phyloP scores from a whole-genome alignment of 1,284 basidiomycete genomes.

The Papiliotrema terrestris region DNA sequence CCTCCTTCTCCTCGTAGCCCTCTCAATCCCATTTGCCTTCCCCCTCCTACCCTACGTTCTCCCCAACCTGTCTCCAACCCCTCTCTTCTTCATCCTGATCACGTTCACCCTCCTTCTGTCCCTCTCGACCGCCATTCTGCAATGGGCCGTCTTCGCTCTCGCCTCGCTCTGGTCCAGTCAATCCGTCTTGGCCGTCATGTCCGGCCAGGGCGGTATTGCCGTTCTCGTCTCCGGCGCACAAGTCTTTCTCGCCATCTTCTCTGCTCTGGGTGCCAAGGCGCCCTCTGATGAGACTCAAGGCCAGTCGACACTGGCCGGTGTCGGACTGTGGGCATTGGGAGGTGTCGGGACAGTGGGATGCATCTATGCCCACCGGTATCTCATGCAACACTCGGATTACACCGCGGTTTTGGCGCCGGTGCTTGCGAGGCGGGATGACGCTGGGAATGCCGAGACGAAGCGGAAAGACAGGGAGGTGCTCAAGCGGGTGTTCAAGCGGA shows the following conservation, averaged over 20 bases:
- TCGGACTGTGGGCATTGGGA: slow-evolving; percentile 42
- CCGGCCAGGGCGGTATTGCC: slow-evolving; percentile 48
- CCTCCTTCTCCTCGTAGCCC: slow-evolving; percentile 31
- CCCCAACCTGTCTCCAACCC: slow-evolving; percentile 24
- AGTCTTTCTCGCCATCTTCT: slow-evolving; percentile 35
- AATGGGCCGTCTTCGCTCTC: slow-evolving; percentile 44
- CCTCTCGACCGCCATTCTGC: slow-evolving; percentile 40
- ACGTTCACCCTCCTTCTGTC: slow-evolving; percentile 34
- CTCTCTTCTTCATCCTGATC: slow-evolving; percentile 34
- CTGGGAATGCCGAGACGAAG: slow-evolving; percentile 6
- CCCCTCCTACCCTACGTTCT: slow-evolving; percentile 39
- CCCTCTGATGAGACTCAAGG: neutral
- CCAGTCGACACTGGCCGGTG: slow-evolving; percentile 27
- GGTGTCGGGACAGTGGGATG: slow-evolving; percentile 26
- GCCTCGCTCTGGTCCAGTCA: slow-evolving; percentile 37
- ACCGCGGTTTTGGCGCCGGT: slow-evolving; percentile 17
- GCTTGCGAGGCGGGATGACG: slow-evolving; percentile 4
- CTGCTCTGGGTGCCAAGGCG: slow-evolving; percentile 7
- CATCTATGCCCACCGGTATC: slow-evolving; percentile 25
- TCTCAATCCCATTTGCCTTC: slow-evolving; percentile 33
- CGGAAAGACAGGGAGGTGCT: slow-evolving; percentile 17
- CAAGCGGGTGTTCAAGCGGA: slow-evolving; percentile 53
- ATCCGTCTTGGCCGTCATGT: slow-evolving; percentile 47
- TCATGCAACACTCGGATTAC: slow-evolving; percentile 30
- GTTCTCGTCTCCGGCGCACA: slow-evolving; percentile 44